Evolutionary conservation across 2,329 filamentous ascomycete genomes (phyloP).

Genomic region (Botrytis hyacinthi): DNA sequence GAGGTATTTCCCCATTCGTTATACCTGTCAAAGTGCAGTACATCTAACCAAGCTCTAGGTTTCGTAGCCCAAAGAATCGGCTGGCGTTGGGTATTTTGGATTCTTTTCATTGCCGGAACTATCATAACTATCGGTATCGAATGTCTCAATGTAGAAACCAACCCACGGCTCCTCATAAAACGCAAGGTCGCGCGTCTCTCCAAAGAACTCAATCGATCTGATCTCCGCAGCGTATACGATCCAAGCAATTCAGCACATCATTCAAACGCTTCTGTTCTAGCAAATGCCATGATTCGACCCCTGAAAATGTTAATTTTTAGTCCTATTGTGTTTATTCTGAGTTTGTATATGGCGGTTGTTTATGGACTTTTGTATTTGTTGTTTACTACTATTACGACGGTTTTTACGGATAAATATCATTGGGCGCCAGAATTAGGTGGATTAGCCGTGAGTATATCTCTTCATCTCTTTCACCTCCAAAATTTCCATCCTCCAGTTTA

Average conservation of each 20-base stretch:
- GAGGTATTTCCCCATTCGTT: conserved; percentile 25
- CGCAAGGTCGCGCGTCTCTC: conserved; percentile 48
- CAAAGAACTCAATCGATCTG: conserved; percentile 46
- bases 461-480: not conserved
- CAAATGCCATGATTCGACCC: conserved; percentile 49
- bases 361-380: conserved; percentile 56
- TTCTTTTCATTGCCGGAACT: conserved; percentile 29
- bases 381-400: conserved; percentile 45
- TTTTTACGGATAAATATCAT: conserved; percentile 47
- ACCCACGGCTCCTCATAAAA: conserved; percentile 50
- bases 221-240: conserved; percentile 48
- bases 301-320: conserved; percentile 44
- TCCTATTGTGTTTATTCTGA: conserved; percentile 45
- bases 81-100: conserved; percentile 38
- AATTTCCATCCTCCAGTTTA: not conserved
- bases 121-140: conserved; percentile 40
- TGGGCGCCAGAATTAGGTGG: conserved; percentile 45
- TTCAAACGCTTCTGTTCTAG: conserved; percentile 36
- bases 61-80: conserved; percentile 40
- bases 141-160: conserved; percentile 48
- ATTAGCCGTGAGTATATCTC: conserved; percentile 34
- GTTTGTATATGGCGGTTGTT: conserved; percentile 50
- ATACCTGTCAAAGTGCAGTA: not conserved
- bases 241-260: conserved; percentile 24
- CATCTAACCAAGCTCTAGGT: conserved; percentile 21